Percentiles rank a stretch among this genome's conserved stretches.
These are phyloP conservation scores for Neodidymelliopsis sp. DNA, from an alignment of 2,329 filamentous ascomycete genomes.

Conservation along the genomic window DNA sequence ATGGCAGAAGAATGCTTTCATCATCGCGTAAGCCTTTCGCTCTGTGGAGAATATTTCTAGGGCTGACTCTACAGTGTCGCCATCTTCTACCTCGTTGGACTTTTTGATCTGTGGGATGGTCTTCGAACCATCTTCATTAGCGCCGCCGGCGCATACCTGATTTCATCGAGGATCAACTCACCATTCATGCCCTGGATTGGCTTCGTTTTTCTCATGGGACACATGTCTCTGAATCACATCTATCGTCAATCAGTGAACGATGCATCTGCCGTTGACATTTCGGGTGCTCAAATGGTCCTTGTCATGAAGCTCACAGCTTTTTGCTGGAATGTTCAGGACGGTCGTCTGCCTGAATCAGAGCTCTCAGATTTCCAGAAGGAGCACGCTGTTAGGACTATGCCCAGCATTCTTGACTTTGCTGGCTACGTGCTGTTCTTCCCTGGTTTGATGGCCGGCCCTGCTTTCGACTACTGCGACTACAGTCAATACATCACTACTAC, in stretches of 20 bases:
- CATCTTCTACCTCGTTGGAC: slow-evolving; percentile 88
- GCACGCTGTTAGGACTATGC: slow-evolving; percentile 77
- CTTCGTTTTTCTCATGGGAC: slow-evolving; percentile 92
- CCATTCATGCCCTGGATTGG: slow-evolving; percentile 98
- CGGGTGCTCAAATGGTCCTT: slow-evolving; percentile 93
- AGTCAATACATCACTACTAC: slow-evolving; percentile 89
- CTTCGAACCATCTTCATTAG: slow-evolving; percentile 80
- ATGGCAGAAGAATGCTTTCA: slow-evolving; percentile 86
- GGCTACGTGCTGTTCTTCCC: slow-evolving; percentile 97
- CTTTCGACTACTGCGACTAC: slow-evolving; percentile 96
- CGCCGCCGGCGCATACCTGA: slow-evolving; percentile 79
- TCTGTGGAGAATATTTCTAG: neutral
- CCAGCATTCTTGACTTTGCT: slow-evolving; percentile 78
- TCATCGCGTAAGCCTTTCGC: slow-evolving; percentile 69
- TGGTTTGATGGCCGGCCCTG: slow-evolving; percentile 84
- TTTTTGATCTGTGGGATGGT: slow-evolving; percentile 92
- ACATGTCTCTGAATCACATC: slow-evolving; percentile 92
- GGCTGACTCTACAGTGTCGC: slow-evolving; percentile 64
- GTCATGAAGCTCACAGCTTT: slow-evolving; percentile 98
- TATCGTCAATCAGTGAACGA: slow-evolving; percentile 75
- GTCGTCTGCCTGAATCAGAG: slow-evolving; percentile 76
- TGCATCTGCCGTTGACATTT: slow-evolving; percentile 80
- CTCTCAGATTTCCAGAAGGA: slow-evolving; percentile 90
- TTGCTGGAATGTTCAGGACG: slow-evolving; percentile 98
- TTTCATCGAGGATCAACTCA: slow-evolving; percentile 82